phyloP scores from a whole-genome alignment of 768 basidiomycete species.

The Pluteus cervinus region DNA sequence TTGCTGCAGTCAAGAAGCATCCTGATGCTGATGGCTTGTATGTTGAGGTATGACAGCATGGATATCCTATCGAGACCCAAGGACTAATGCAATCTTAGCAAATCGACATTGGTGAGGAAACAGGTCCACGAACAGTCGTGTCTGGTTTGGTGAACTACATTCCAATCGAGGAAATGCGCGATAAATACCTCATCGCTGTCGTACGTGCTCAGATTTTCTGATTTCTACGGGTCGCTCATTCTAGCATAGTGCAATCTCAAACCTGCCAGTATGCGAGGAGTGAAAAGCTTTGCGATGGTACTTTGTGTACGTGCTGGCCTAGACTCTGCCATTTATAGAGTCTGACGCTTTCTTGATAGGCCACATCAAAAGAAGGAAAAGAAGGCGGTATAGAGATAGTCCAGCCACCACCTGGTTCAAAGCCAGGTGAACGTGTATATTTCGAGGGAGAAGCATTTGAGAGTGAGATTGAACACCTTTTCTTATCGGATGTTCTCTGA shows the following conservation, averaged over 20 bases:
- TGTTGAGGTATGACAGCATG: constrained; percentile 58
- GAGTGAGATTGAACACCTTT: constrained; percentile 35
- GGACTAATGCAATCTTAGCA: constrained; percentile 41
- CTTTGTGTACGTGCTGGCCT: constrained; percentile 58
- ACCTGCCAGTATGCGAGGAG: constrained; percentile 93
- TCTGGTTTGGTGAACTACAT: constrained; percentile 97
- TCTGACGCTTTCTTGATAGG: constrained; percentile 37
- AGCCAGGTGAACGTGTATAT: constrained; percentile 91
- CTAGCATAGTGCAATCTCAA: constrained; percentile 78
- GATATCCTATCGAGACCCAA: neutral
- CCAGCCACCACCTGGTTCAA: constrained; percentile 75
- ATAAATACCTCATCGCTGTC: constrained; percentile 77
- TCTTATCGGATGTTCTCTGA: constrained; percentile 3
- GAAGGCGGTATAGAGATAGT: constrained; percentile 90
- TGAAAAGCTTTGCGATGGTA: constrained; percentile 98
- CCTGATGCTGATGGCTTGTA: constrained; percentile 98
- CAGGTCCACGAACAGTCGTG: constrained; percentile 92
- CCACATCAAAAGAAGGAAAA: constrained; percentile 85
- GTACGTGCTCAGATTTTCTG: constrained; percentile 34
- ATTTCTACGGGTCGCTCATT: neutral
- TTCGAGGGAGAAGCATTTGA: constrained; percentile 91
- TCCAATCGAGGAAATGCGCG: constrained; percentile 89
- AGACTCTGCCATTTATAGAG: neutral
- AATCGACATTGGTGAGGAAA: constrained; percentile 95
- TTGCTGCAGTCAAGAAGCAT: constrained; percentile 77